A percentile compares a stretch with the other conserved stretches of the same genome.
These are phyloP conservation scores for Pichia occidentalis DNA, from an alignment of 805 yeast genomes.

Conservation along the genomic window DNA sequence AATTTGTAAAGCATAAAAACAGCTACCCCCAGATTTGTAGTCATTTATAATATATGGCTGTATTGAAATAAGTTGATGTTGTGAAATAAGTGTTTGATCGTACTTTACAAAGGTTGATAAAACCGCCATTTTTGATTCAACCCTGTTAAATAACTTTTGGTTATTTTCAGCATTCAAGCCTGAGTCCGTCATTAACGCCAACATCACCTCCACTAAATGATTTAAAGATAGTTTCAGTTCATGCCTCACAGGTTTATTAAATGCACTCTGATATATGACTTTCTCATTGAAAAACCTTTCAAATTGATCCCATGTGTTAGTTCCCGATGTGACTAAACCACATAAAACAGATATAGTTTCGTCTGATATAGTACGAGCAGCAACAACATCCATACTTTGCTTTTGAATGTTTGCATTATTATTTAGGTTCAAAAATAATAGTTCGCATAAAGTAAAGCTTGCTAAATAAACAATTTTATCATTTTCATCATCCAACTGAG, in stretches of 20 bases:
- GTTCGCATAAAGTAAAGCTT: constrained; percentile 29
- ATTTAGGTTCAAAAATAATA: constrained; percentile 30
- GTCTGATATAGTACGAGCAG: constrained; percentile 2
- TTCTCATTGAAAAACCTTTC: constrained; percentile 41
- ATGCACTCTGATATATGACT: constrained; percentile 30
- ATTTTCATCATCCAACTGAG: constrained; percentile 66
- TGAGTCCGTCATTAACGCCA: constrained; percentile 32
- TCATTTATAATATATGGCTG: constrained; percentile 58
- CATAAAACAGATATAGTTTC: constrained; percentile 25
- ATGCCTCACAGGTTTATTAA: constrained; percentile 16
- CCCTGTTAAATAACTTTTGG: too few species aligned
- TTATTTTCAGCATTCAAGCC: constrained; percentile 23
- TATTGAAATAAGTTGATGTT: constrained; percentile 59
- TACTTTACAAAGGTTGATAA: constrained; percentile 52
- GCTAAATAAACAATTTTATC: constrained; percentile 42
- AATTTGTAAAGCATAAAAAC: constrained; percentile 48
- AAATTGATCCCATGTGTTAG: constrained; percentile 38
- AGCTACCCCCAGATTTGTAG: constrained; percentile 32
- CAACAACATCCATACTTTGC: background rate
- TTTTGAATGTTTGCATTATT: background rate
- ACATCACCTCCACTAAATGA: constrained; percentile 30
- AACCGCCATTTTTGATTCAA: constrained; percentile 39
- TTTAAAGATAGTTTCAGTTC: constrained; percentile 21
- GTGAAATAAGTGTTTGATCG: constrained; percentile 47
- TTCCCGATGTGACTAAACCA: constrained; percentile 32